These are phyloP conservation scores for Choiromyces venosus DNA, from an alignment of 495 filamentous ascomycete genomes.

Conservation along the genomic window DNA sequence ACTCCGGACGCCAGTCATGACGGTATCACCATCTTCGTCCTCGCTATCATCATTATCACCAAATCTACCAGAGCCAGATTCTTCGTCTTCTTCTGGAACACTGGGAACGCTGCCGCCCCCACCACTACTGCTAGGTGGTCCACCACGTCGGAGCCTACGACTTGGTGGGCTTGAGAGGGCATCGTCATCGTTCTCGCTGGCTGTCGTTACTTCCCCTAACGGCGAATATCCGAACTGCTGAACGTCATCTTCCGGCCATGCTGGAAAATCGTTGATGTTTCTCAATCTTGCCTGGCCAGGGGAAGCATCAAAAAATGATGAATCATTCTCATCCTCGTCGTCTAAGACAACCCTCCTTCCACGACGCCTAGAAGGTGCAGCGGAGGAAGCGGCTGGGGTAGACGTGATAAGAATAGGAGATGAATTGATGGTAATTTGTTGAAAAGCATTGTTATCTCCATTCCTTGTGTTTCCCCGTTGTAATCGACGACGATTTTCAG, in stretches of 20 bases:
- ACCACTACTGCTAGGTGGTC: constrained; percentile 3
- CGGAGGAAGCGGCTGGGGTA: constrained; percentile 1
- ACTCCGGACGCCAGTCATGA: constrained; percentile 21
- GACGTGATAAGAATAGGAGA: constrained; percentile 20
- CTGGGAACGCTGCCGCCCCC: constrained; percentile 26
- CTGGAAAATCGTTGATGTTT: constrained; percentile 11
- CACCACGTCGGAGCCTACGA: constrained; percentile 4
- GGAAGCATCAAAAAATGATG: constrained; percentile 34
- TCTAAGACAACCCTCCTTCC: constrained; percentile 28
- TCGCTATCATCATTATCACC: constrained; percentile 37
- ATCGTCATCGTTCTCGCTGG: constrained; percentile 37
- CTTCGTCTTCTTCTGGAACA: constrained; percentile 40
- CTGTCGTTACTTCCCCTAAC: constrained; percentile 22
- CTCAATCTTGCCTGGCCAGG: constrained; percentile 7
- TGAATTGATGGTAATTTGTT: constrained; percentile 25
- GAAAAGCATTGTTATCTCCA: background rate
- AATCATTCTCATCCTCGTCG: constrained; percentile 35
- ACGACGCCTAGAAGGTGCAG: constrained; percentile 18
- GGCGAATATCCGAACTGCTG: constrained; percentile 27
- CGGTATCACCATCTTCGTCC: constrained; percentile 35
- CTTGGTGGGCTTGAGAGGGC: constrained; percentile 17
- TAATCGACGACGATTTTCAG: constrained; percentile 21
- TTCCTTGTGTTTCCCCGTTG: constrained; percentile 6
- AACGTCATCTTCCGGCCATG: background rate
- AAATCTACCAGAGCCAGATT: constrained; percentile 19